Evolutionary conservation across 129 eudicot genomes (phyloP).

Genomic region (Apium graveolens): DNA sequence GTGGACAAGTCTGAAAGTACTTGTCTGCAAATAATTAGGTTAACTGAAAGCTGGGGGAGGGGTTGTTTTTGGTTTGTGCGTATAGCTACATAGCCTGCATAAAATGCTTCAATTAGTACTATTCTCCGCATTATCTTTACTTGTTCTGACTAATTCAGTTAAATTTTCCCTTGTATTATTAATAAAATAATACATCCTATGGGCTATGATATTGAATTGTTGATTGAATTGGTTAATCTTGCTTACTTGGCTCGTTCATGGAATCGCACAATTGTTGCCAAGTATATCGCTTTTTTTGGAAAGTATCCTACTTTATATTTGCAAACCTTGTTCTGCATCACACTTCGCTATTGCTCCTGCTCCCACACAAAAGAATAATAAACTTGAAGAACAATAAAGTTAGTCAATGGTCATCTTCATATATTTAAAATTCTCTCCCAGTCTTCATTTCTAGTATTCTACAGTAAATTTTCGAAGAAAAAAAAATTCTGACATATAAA

Average conservation of each 20-base stretch:
- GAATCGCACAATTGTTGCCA: background rate
- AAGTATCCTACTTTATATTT: no score
- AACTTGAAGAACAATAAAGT: background rate
- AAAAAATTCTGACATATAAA: background rate
- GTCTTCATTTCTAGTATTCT: background rate
- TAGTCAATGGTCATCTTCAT: no score
- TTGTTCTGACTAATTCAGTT: background rate
- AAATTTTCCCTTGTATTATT: background rate
- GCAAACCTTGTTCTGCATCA: background rate
- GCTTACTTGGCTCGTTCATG: background rate
- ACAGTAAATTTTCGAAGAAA: no score
- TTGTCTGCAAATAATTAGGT: background rate
- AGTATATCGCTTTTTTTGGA: background rate
- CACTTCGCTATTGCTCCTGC: background rate
- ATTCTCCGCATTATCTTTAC: background rate
- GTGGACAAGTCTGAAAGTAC: background rate
- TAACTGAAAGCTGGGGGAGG: background rate
- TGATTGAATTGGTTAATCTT: background rate
- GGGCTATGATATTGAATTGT: background rate
- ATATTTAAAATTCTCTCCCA: background rate
- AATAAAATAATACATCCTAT: background rate
- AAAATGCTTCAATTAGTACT: background rate
- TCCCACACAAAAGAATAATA: background rate
- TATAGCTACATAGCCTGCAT: background rate
- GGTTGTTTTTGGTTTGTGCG: background rate